Conservation (phyloP, 2,329 filamentous ascomycete genomes). For the Venturiaceae sp. region DNA sequence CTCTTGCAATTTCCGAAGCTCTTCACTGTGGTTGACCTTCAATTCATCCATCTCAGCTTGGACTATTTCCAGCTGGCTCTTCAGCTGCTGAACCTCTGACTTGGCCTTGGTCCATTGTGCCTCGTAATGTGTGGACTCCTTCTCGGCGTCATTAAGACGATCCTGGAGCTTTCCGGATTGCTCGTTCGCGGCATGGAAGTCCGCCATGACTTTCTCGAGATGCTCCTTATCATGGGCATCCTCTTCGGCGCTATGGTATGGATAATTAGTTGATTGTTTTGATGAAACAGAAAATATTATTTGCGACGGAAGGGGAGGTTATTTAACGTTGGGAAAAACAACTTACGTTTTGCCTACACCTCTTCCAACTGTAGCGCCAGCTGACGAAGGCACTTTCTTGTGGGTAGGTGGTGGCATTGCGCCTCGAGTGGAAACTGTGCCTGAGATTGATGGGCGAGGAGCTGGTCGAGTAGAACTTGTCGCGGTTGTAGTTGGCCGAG, state of each 20-base stretch:
- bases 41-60: neutral
- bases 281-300: too few species aligned
- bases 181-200: neutral
- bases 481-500: neutral
- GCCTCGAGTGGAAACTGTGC: neutral
- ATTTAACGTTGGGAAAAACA: neutral
- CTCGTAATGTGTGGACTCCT: neutral
- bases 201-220: conserved; percentile 1
- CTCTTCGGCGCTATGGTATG: neutral
- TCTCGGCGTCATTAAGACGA: neutral
- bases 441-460: neutral
- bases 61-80: neutral
- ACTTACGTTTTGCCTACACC: neutral
- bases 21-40: neutral
- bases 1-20: neutral
- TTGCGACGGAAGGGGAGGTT: too few species aligned
- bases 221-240: neutral
- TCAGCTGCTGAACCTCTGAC: neutral
- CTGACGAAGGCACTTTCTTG: neutral
- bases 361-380: neutral
- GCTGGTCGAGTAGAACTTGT: neutral
- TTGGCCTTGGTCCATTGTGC: neutral
- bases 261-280: too few species aligned
- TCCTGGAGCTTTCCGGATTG: neutral
- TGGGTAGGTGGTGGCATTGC: neutral